A percentile compares a stretch with the other conserved stretches of the same genome.
Evolutionary conservation across 208 protist genomes (phyloP).

Genomic region (Acanthamoeba sp.): DNA sequence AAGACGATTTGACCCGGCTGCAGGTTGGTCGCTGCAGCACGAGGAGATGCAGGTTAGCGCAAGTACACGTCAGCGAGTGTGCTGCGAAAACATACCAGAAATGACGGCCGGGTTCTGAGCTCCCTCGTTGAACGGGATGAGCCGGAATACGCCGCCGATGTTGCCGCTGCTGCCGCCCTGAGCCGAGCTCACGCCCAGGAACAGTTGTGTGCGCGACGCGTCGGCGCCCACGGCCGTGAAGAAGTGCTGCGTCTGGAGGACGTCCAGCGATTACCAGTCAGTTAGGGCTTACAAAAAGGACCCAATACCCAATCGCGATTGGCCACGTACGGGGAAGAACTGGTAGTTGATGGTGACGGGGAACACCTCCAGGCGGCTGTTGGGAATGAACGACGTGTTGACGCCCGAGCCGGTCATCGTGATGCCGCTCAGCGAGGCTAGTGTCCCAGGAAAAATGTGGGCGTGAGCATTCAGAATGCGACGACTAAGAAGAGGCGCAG

Average conservation of each 20-base stretch:
- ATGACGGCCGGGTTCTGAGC: constrained; percentile 29
- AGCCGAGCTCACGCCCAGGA: constrained; percentile 7
- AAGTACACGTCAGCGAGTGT: not conserved
- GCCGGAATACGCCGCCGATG: constrained; percentile 38
- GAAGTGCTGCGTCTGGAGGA: constrained; percentile 39
- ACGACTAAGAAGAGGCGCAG: too few relatives aligned
- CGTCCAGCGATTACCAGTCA: too few relatives aligned
- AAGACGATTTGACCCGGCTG: not conserved
- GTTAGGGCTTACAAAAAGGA: too few relatives aligned
- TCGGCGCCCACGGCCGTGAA: constrained; percentile 21
- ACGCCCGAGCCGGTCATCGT: constrained; percentile 32
- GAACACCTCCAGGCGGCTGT: constrained; percentile 53
- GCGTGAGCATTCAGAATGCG: too few relatives aligned
- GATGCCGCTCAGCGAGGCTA: not conserved
- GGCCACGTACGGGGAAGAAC: constrained; percentile 28
- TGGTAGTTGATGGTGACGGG: constrained; percentile 34
- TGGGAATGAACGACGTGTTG: constrained; percentile 54
- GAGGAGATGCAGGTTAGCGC: not conserved
- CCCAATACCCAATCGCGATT: too few relatives aligned
- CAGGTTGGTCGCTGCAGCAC: not conserved
- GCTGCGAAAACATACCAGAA: not conserved
- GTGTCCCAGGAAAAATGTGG: not conserved
- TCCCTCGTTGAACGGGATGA: constrained; percentile 26
- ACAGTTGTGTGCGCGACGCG: not conserved
- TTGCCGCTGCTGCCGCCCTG: not conserved